These are phyloP conservation scores for Trichophyton schoenleinii DNA, from an alignment of 2,329 filamentous ascomycete genomes.

Conservation along the genomic window DNA sequence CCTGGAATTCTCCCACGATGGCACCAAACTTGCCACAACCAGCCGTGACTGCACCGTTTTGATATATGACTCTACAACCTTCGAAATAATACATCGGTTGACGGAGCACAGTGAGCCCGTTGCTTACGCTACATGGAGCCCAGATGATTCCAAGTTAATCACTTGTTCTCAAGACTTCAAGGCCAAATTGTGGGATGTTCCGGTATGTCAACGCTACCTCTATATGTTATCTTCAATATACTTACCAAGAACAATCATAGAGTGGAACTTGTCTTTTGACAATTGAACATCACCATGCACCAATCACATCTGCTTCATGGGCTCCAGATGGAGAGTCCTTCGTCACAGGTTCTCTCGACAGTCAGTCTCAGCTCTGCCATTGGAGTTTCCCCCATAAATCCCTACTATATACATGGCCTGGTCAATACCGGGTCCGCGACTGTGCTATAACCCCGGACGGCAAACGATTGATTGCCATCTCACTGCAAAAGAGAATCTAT, in stretches of 20 bases:
- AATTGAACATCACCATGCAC: conserved; percentile 62
- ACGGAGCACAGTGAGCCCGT: conserved; percentile 58
- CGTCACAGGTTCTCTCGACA: conserved; percentile 65
- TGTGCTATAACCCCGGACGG: conserved; percentile 73
- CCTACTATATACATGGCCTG: conserved; percentile 50
- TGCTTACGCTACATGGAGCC: conserved; percentile 78
- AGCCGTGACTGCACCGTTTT: conserved; percentile 62
- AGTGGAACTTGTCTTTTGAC: conserved; percentile 51
- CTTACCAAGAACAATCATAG: conserved; percentile 29
- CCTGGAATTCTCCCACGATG: conserved; percentile 79
- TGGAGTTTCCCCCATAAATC: conserved; percentile 55
- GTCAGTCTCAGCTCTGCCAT: conserved; percentile 52
- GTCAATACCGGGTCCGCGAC: conserved; percentile 66
- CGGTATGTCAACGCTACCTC: conserved; percentile 37
- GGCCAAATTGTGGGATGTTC: conserved; percentile 62
- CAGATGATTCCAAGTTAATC: conserved; percentile 74
- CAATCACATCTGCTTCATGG: conserved; percentile 87
- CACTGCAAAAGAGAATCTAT: conserved; percentile 56
- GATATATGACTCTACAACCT: conserved; percentile 68
- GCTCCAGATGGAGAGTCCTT: conserved; percentile 63
- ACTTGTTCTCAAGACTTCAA: conserved; percentile 66
- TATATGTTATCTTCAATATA: neutral
- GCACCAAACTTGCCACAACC: conserved; percentile 67
- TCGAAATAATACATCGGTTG: conserved; percentile 51
- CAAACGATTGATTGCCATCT: conserved; percentile 64